Evolutionary conservation across 345 rosid genomes (phyloP).

Genomic region (Physaria fendleri): DNA sequence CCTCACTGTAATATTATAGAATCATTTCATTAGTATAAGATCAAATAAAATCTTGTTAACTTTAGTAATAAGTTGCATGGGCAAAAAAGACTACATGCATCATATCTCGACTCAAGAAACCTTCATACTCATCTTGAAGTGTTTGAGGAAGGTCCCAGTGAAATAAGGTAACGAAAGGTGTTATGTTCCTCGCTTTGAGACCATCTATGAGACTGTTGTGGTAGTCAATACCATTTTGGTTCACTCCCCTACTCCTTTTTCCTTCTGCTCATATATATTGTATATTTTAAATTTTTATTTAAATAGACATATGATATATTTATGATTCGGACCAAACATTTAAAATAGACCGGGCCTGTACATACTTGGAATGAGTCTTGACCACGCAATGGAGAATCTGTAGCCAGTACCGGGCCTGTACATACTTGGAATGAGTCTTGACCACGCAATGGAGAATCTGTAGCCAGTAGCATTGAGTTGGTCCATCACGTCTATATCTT

Average conservation of each 20-base stretch:
- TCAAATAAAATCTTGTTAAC: background rate
- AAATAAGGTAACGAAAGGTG: background rate
- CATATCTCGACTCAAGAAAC: conserved; percentile 27
- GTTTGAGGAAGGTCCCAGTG: conserved; percentile 51
- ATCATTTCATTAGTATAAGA: background rate
- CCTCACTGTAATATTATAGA: conserved; percentile 16
- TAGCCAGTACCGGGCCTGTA: no score
- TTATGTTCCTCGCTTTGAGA: background rate
- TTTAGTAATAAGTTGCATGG: background rate
- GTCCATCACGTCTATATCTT: conserved; percentile 10
- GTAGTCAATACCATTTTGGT: background rate
- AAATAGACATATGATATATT: background rate
- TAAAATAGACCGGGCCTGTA: no score
- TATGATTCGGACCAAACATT: no score
- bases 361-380: no score
- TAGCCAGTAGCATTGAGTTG: conserved; percentile 1
- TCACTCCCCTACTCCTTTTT: background rate
- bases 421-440: conserved; percentile 26
- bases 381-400: conserved; percentile 26
- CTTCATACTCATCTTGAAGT: conserved; percentile 39
- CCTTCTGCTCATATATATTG: background rate
- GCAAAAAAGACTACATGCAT: background rate
- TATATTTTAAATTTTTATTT: background rate
- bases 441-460: conserved; percentile 29
- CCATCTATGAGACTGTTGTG: background rate